Base-by-base conservation (phyloP, 2,329 filamentous ascomycete genomes). In the Zasmidium angulare region DNA sequence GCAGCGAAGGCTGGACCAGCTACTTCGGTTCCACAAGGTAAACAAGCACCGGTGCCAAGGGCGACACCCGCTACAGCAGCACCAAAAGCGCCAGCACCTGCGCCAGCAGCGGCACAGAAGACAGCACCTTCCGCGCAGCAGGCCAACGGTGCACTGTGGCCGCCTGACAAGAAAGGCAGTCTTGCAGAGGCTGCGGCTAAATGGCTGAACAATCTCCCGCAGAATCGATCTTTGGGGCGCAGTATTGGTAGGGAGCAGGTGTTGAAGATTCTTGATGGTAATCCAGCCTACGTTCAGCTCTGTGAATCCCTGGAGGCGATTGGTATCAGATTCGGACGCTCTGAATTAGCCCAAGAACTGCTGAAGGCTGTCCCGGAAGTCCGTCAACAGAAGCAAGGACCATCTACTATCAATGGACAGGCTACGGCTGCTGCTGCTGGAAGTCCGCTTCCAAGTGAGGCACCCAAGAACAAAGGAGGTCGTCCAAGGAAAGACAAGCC, bases 211-310 rank as follows among this genome's bases (percentile, higher is more conserved):
- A 64, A 64, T 12, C 66, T 74, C 22, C 71, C 75, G 1, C 73
- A 73, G 21, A 85, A 85, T 62, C 73, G 71, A 20, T 83, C 82
- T 62, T 58, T 55, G 20, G 67, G 66, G 2, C 78, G 76, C 46
- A 64, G 66, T 6, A 68, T 82, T 7, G 69, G 72, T 10, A 58
- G 74, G 9, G 69, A 76, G 10, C 71, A 78, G 20, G 73, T 86
- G 10, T 68, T 79, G 21, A 69, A 67, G 1, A 75, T 85, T 40
- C 73, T 86, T 9, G 75, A 84, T 52, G 68, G 72, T 7, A 84
- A 85, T 63, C 82, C 83, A 1, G 82, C 78, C 1, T 86, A 86
- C 62, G 78, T 80, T 59, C 76, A 82, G 53, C 70, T 86, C 2
- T 86, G 84, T 65, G 77, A 82, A 60, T 74, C 76, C 49, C 69